Evolutionary conservation across 2,329 filamentous ascomycete species (phyloP).

Genomic region (Phoma sp.): DNA sequence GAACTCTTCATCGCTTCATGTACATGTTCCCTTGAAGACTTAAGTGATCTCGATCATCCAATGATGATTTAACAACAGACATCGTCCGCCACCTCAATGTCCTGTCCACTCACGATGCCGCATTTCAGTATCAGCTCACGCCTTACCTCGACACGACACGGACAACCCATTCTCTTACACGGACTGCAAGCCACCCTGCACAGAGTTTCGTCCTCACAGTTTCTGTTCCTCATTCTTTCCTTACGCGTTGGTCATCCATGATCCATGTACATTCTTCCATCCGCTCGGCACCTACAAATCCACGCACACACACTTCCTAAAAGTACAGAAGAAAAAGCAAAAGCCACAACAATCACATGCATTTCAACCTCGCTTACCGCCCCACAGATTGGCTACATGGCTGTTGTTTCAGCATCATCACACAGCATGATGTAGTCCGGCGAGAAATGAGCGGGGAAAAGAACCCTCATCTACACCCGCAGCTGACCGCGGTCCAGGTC

Average conservation of each 20-base stretch:
- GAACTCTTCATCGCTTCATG: no score
- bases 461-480: constrained; percentile 15
- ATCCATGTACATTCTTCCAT: neutral
- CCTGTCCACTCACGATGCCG: neutral
- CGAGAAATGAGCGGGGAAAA: constrained; percentile 1
- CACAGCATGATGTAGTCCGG: constrained; percentile 11
- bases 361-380: constrained; percentile 1
- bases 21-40: no score
- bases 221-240: neutral
- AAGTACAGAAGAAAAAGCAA: neutral
- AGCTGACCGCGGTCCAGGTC: constrained; percentile 23
- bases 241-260: constrained; percentile 1
- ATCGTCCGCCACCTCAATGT: neutral
- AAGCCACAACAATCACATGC: neutral
- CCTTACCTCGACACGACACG: neutral
- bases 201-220: neutral
- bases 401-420: constrained; percentile 10
- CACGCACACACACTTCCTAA: neutral
- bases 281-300: neutral
- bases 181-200: constrained; percentile 7
- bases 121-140: neutral
- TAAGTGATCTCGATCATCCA: no score
- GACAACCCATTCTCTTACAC: neutral
- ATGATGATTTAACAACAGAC: neutral
- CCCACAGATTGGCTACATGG: constrained; percentile 8